A percentile compares a stretch with the other conserved stretches of the same genome.
These are phyloP conservation scores for Suhomyces panamericanus DNA, from an alignment of 1,139 yeast species.

Conservation along the genomic window DNA sequence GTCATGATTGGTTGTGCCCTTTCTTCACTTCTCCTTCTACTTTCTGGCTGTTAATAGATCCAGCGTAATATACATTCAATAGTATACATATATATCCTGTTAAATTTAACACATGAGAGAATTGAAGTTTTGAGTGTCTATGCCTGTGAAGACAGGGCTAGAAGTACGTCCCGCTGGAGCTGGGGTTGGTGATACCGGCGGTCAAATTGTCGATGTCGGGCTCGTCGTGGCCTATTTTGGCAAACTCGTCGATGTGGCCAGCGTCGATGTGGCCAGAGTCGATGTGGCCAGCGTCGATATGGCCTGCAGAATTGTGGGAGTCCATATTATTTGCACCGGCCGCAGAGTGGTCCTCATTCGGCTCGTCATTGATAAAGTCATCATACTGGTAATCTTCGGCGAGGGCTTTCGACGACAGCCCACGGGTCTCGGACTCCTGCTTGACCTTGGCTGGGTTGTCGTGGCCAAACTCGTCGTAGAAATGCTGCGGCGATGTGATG, in stretches of 20 bases:
- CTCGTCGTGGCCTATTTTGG: constrained; percentile 32
- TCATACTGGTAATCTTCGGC: constrained; percentile 30
- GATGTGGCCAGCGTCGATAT: no score
- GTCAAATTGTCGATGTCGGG: constrained; percentile 36
- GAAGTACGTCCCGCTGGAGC: constrained; percentile 19
- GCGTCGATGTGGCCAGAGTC: no score
- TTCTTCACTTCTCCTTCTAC: neutral
- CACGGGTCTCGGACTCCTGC: constrained; percentile 6
- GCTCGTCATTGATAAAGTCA: constrained; percentile 28
- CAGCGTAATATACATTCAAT: constrained; percentile 8
- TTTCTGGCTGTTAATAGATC: neutral
- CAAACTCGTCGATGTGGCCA: no score
- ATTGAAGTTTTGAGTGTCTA: constrained; percentile 6
- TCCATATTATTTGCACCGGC: constrained; percentile 21
- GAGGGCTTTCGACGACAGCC: constrained; percentile 3
- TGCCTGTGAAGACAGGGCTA: no score
- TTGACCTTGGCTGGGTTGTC: constrained; percentile 4
- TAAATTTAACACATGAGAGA: constrained; percentile 10
- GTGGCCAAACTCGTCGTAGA: constrained; percentile 10
- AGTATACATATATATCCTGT: constrained; percentile 5
- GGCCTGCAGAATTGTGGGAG: no score
- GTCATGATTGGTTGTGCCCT: no score
- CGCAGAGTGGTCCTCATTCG: constrained; percentile 10
- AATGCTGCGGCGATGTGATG: constrained; percentile 12
- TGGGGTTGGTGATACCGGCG: constrained; percentile 31